phyloP scores from a whole-genome alignment of 352 stramenopile genomes.

The Globisporangium paddicum region DNA sequence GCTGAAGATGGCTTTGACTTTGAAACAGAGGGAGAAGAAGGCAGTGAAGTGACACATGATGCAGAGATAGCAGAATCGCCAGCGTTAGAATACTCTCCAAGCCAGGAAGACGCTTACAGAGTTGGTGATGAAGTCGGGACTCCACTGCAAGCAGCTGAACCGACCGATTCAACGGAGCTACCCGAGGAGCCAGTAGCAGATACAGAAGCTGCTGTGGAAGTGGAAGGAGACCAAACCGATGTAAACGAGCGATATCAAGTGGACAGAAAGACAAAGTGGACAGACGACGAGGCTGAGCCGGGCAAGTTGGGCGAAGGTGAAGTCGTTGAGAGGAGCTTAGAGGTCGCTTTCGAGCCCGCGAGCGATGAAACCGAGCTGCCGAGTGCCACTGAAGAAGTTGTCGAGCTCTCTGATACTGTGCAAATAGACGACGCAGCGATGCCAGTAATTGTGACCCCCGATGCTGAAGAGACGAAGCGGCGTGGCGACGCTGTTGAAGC shows the following conservation, averaged over 20 bases:
- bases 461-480: too few species aligned
- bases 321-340: neutral
- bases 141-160: neutral
- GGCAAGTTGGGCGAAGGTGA: neutral
- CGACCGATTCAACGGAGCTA: neutral
- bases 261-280: too few species aligned
- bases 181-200: neutral
- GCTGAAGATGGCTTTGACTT: constrained; percentile 13
- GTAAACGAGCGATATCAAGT: neutral
- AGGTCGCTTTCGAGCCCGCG: neutral
- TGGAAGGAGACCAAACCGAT: neutral
- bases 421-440: neutral
- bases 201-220: neutral
- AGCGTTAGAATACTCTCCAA: neutral
- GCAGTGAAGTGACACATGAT: neutral
- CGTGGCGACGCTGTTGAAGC: neutral
- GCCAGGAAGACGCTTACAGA: neutral
- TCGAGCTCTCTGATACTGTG: neutral
- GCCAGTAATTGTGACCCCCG: neutral
- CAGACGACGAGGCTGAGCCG: neutral
- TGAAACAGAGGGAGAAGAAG: constrained; percentile 1
- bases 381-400: neutral
- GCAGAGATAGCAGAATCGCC: neutral
- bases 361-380: neutral
- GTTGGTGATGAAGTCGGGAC: neutral